phyloP scores from a whole-genome alignment of 2,329 filamentous ascomycete genomes.

The Mycosphaerella arachidis region DNA sequence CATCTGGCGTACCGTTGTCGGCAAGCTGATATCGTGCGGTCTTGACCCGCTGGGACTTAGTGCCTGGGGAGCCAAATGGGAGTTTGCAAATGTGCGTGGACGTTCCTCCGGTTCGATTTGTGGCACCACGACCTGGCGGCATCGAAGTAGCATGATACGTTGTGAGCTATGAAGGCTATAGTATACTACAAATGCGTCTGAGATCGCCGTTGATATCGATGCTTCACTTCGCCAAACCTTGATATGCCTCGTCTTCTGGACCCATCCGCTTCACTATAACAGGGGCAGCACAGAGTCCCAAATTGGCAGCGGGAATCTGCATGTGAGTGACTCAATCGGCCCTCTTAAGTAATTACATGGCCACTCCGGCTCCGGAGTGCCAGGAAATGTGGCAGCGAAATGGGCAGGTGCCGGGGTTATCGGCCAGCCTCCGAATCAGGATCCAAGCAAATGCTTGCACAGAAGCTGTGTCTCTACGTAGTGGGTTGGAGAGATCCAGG shows the following conservation, averaged over 20 bases:
- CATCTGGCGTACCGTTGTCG: no score
- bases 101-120: no score
- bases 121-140: not conserved
- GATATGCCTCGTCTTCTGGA: conserved; percentile 45
- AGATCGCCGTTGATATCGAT: not conserved
- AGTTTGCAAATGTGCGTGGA: no score
- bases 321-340: conserved; percentile 43
- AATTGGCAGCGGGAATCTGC: conserved; percentile 44
- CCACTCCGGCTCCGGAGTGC: conserved; percentile 55
- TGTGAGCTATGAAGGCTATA: no score
- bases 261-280: conserved; percentile 48
- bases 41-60: no score
- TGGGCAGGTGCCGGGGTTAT: conserved; percentile 56
- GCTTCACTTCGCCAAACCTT: conserved; percentile 11
- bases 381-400: conserved; percentile 58
- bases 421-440: conserved; percentile 51
- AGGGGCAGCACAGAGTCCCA: conserved; percentile 45
- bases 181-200: not conserved
- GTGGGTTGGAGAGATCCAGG: conserved; percentile 39
- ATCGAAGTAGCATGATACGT: no score
- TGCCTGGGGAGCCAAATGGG: no score
- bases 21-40: no score
- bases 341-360: conserved; percentile 56
- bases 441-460: conserved; percentile 54
- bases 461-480: conserved; percentile 51